Percentiles rank a stretch among this genome's conserved stretches.
Evolutionary conservation across 2,329 filamentous ascomycete species (phyloP).

Genomic region (Leptographium radiaticola): DNA sequence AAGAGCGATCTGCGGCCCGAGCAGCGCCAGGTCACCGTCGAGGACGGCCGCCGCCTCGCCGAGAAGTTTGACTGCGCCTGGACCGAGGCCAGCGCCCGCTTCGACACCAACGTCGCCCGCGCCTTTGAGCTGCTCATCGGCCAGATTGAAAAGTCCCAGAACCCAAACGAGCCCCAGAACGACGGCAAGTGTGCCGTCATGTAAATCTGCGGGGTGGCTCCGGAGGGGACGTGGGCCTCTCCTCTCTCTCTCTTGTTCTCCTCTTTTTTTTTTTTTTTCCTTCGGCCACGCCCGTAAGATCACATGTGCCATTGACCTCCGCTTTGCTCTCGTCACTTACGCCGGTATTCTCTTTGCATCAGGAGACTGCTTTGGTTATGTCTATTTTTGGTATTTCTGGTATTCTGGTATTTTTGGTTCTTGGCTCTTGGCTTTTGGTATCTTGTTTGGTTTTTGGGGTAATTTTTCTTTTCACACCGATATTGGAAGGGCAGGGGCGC

Average conservation of each 20-base stretch:
- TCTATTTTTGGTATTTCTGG: too few species aligned
- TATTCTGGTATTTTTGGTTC: too few species aligned
- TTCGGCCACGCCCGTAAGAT: background rate
- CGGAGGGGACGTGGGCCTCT: background rate
- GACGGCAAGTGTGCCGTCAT: slow-evolving; percentile 76
- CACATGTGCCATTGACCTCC: too few species aligned
- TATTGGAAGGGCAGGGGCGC: too few species aligned
- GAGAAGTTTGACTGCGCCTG: slow-evolving; percentile 85
- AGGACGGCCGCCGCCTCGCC: slow-evolving; percentile 73
- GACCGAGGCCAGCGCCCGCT: slow-evolving; percentile 87
- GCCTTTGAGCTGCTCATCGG: slow-evolving; percentile 90
- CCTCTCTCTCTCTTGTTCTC: background rate
- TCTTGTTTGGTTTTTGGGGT: too few species aligned
- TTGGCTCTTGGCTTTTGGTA: too few species aligned
- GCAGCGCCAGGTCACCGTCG: slow-evolving; percentile 77
- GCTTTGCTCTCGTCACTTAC: too few species aligned
- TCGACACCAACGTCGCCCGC: slow-evolving; percentile 85
- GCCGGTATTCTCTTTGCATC: too few species aligned
- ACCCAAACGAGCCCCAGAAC: slow-evolving; percentile 70
- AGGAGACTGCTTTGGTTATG: too few species aligned
- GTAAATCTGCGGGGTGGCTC: slow-evolving; percentile 36
- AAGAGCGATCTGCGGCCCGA: slow-evolving; percentile 90
- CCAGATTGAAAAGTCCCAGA: slow-evolving; percentile 90
- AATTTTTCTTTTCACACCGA: too few species aligned
- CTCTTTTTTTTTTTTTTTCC: too few species aligned